Base-by-base conservation (phyloP, 1,284 basidiomycete species). In the Pyrrhoderma noxium region DNA sequence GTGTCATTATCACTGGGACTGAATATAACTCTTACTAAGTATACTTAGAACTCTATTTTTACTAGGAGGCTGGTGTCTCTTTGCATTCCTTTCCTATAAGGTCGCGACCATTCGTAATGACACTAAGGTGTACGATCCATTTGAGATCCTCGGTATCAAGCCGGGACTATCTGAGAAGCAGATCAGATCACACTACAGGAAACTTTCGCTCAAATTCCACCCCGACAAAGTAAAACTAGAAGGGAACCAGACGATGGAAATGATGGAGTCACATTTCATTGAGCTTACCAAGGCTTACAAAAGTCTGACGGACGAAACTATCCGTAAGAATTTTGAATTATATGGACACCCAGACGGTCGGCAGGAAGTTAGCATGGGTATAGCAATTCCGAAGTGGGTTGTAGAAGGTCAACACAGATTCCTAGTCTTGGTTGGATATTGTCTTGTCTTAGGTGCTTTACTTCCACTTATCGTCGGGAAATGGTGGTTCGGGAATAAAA, bases 231-330 rank as follows among this genome's bases (percentile, higher is more conserved):
- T 96, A 55, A 88, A 83, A 62, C 77, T 90, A 7, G 77, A 79
- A 0, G 78, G 74, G 1, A 93, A 97, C 62, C 76, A 94, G 62
- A 98, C 95, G 0, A 76, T 88, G 52, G 95, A 97, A 61, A 77
- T 83, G n/a, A 92, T 90, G 34, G 89, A 92, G 60, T 75, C 83
- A 47, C 82, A 86, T 58, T 99, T 95, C 66, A 91, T 99, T 37
- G 82, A 92, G 44, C 73, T 99, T 41, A 99, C 96, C 21, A 99
- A 99, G 68, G 96, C 96, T 0, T 99, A 99, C 74, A 99, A 99
- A 75, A 91, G 89, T 5, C 71, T 99, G 39, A 99, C 95, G 0
- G 94, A 99, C 68, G 92, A 93, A 62, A 86, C 80, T 1, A 94
- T 92, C 53, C 89, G 93, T 45, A 83, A 89, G 63, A 99, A 99